Conservation (phyloP, 2,329 filamentous ascomycete genomes). For the Blastomyces percursus region DNA sequence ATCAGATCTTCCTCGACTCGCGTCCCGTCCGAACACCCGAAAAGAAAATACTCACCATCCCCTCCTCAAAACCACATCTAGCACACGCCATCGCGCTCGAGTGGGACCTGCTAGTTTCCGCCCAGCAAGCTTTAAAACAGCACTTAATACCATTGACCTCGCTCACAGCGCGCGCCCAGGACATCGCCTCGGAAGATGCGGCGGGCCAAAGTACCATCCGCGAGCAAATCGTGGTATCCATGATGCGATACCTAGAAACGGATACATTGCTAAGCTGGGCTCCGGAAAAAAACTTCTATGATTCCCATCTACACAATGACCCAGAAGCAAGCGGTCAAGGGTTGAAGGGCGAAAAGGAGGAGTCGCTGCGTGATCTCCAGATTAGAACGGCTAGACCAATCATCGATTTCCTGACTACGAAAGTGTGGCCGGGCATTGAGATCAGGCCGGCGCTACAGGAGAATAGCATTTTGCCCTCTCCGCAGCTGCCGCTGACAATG, state of each 20-base stretch:
- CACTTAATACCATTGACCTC: slow-evolving; percentile 88
- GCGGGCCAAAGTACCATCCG: slow-evolving; percentile 45
- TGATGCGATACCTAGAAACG: slow-evolving; percentile 81
- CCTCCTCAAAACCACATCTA: slow-evolving; percentile 64
- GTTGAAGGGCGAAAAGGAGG: slow-evolving; percentile 29
- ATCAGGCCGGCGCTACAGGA: slow-evolving; percentile 72
- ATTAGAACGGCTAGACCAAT: slow-evolving; percentile 57
- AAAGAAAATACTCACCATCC: slow-evolving; percentile 63
- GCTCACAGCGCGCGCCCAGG: slow-evolving; percentile 68
- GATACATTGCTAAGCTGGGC: slow-evolving; percentile 91
- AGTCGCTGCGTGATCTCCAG: slow-evolving; percentile 62
- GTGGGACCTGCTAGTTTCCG: slow-evolving; percentile 76
- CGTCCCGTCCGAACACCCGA: slow-evolving; percentile 66
- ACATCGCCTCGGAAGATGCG: slow-evolving; percentile 61
- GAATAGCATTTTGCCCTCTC: slow-evolving; percentile 62
- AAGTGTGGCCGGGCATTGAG: slow-evolving; percentile 73
- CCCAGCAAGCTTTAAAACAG: slow-evolving; percentile 71
- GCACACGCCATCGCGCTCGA: slow-evolving; percentile 79
- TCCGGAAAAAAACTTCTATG: slow-evolving; percentile 43
- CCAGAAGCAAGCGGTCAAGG: neutral
- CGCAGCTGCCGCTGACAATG: slow-evolving; percentile 62
- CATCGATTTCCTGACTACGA: slow-evolving; percentile 56
- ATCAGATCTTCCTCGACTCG: slow-evolving; percentile 62
- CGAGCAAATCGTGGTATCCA: slow-evolving; percentile 50
- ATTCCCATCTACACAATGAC: slow-evolving; percentile 19